A percentile compares a stretch with the other conserved stretches of the same genome.
Evolutionary conservation across 352 stramenopile species (phyloP).

Genomic region (Blastocystis sp.): DNA sequence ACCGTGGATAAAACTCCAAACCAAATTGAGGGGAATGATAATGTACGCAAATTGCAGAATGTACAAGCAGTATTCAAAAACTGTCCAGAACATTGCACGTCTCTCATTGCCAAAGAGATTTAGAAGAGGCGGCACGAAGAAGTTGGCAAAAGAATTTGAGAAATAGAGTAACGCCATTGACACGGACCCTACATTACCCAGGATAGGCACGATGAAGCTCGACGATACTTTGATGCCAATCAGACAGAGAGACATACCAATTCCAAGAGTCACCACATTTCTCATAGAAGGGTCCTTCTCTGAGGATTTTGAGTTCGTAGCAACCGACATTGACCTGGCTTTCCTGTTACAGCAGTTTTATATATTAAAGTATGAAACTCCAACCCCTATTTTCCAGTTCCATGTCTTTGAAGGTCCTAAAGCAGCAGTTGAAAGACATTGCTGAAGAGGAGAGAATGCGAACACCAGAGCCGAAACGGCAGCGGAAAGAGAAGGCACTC

Average conservation of each 20-base stretch:
- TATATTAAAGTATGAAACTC: background rate
- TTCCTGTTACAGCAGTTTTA: background rate
- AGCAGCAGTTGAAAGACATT: constrained; percentile 46
- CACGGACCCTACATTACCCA: constrained; percentile 51
- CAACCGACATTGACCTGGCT: background rate
- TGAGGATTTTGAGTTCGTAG: background rate
- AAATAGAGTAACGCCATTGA: constrained; percentile 47
- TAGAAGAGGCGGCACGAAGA: constrained; percentile 54
- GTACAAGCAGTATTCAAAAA: constrained; percentile 49
- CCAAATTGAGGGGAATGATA: constrained; percentile 28
- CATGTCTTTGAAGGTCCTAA: constrained; percentile 49
- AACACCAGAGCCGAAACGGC: background rate
- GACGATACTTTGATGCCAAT: constrained; percentile 55
- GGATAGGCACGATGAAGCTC: constrained; percentile 52
- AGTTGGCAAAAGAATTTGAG: constrained; percentile 46
- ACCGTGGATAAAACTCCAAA: constrained; percentile 62
- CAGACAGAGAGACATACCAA: constrained; percentile 41
- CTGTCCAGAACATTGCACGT: constrained; percentile 36
- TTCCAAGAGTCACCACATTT: constrained; percentile 53
- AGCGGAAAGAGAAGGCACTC: background rate
- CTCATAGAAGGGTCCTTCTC: constrained; percentile 20
- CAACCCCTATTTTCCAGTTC: background rate
- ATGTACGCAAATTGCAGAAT: constrained; percentile 60
- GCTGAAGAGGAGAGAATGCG: background rate
- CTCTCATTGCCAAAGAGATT: constrained; percentile 42